A percentile compares a stretch with the other conserved stretches of the same genome.
phyloP scores from a whole-genome alignment of 768 basidiomycete species.

The Multifurca ochricompacta region DNA sequence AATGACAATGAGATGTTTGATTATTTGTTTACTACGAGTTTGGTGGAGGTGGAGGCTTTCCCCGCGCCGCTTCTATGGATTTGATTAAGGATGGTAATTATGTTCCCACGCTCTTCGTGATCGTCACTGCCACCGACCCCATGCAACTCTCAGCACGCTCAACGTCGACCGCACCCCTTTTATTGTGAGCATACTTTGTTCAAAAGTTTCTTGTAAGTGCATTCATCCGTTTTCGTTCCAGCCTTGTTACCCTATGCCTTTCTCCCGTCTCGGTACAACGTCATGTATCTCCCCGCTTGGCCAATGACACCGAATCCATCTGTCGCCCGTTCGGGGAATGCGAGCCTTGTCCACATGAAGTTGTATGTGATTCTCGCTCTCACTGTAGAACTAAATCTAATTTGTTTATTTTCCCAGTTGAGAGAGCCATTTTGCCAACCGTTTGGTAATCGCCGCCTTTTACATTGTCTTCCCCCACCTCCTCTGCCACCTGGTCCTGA shows the following conservation, averaged over 20 bases:
- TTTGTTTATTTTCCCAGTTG: slow-evolving; percentile 38
- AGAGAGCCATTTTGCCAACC: slow-evolving; percentile 89
- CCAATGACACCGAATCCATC: slow-evolving; percentile 19
- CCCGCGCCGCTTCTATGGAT: not conserved
- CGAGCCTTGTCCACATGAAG: slow-evolving; percentile 37
- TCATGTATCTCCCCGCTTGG: not conserved
- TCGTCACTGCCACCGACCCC: not conserved
- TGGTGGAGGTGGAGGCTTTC: not conserved
- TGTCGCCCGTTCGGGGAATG: slow-evolving; percentile 28
- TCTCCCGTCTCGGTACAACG: slow-evolving; percentile 6
- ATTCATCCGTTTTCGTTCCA: not conserved
- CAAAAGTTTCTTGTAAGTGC: not conserved
- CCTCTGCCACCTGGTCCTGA: slow-evolving; percentile 7
- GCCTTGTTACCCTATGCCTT: slow-evolving; percentile 7
- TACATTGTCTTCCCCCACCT: slow-evolving; percentile 59
- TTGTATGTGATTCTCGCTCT: slow-evolving; percentile 26
- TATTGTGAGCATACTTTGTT: not conserved
- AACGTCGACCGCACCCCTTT: not conserved
- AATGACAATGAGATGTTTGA: not conserved
- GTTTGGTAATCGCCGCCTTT: slow-evolving; percentile 86
- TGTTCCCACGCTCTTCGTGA: slow-evolving; percentile 18
- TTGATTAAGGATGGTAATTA: not conserved
- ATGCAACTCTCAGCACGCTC: slow-evolving; percentile 3
- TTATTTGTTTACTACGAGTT: not conserved
- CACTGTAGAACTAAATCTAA: not conserved